Percentiles rank a stretch among this genome's conserved stretches.
Evolutionary conservation across 2,329 filamentous ascomycete genomes (phyloP).

Genomic region (Ascochyta fabae): DNA sequence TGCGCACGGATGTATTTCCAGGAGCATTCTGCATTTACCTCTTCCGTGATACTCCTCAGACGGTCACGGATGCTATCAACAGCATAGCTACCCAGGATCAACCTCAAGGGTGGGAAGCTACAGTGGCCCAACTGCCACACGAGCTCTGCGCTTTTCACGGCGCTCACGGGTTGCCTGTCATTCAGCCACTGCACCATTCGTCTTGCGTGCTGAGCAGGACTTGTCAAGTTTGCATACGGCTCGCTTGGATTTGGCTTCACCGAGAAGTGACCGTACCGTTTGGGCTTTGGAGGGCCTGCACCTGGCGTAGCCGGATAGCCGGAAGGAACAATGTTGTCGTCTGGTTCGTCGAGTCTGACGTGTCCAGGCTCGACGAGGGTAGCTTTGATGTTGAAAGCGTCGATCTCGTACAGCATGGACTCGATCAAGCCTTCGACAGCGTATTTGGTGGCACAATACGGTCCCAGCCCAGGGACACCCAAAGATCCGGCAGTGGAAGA

Average conservation of each 20-base stretch:
- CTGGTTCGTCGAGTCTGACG: slow-evolving; percentile 82
- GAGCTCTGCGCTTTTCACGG: slow-evolving; percentile 89
- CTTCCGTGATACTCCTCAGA: slow-evolving; percentile 88
- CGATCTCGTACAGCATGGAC: slow-evolving; percentile 94
- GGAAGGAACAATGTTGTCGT: slow-evolving; percentile 50
- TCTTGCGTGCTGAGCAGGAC: slow-evolving; percentile 86
- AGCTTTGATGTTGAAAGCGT: slow-evolving; percentile 88
- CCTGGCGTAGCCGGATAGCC: slow-evolving; percentile 36
- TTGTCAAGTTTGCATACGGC: slow-evolving; percentile 77
- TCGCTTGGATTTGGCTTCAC: slow-evolving; percentile 81
- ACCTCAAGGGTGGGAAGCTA: slow-evolving; percentile 84
- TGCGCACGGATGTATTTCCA: too few species aligned
- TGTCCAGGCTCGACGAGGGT: slow-evolving; percentile 92
- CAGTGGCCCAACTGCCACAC: slow-evolving; percentile 95
- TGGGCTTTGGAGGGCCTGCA: slow-evolving; percentile 57
- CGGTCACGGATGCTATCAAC: slow-evolving; percentile 95
- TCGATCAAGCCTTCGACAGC: slow-evolving; percentile 95
- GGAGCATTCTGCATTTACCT: slow-evolving; percentile 59
- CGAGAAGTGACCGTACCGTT: slow-evolving; percentile 89
- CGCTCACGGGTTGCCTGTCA: slow-evolving; percentile 89
- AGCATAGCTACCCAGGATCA: slow-evolving; percentile 91
- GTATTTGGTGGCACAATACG: slow-evolving; percentile 97
- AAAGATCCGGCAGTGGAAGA: slow-evolving; percentile 89
- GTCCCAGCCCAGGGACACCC: slow-evolving; percentile 90
- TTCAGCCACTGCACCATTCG: slow-evolving; percentile 94